Percentiles rank a stretch among this genome's conserved stretches.
Conservation (phyloP, 2,329 filamentous ascomycete species). For the Botryotinia globosa region DNA sequence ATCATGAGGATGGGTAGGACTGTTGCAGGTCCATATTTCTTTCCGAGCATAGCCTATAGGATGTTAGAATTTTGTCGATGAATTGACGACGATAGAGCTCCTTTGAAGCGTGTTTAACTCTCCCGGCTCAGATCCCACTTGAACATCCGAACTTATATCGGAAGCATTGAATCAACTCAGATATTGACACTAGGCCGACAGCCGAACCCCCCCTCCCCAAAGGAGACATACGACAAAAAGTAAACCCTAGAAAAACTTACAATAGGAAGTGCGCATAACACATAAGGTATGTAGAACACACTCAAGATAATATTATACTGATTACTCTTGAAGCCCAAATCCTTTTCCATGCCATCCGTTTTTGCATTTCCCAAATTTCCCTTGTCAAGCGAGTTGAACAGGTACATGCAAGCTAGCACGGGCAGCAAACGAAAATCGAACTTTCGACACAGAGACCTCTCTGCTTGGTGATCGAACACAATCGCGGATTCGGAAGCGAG, state of each 20-base stretch:
- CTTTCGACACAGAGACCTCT: constrained; percentile 40
- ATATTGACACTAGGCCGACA: neutral
- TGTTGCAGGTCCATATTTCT: constrained; percentile 61
- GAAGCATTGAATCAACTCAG: neutral
- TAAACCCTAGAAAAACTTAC: constrained; percentile 28
- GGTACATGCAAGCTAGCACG: constrained; percentile 44
- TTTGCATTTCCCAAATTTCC: constrained; percentile 56
- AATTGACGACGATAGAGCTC: neutral
- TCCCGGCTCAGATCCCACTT: neutral
- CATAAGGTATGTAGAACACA: constrained; percentile 75
- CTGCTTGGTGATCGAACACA: constrained; percentile 17
- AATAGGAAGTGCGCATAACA: constrained; percentile 64
- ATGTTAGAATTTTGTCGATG: constrained; percentile 11
- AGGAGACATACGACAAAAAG: neutral
- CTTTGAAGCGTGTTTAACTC: neutral
- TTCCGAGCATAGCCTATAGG: constrained; percentile 55
- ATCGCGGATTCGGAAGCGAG: neutral
- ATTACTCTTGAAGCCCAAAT: constrained; percentile 57
- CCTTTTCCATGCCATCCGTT: constrained; percentile 44
- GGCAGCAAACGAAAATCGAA: constrained; percentile 46
- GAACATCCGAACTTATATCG: neutral
- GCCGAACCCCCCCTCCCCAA: neutral
- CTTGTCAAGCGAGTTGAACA: constrained; percentile 50
- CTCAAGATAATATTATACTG: constrained; percentile 68
- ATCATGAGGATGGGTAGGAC: constrained; percentile 69